Conservation (phyloP, 2,329 filamentous ascomycete species). For the Diplodia corticola region DNA sequence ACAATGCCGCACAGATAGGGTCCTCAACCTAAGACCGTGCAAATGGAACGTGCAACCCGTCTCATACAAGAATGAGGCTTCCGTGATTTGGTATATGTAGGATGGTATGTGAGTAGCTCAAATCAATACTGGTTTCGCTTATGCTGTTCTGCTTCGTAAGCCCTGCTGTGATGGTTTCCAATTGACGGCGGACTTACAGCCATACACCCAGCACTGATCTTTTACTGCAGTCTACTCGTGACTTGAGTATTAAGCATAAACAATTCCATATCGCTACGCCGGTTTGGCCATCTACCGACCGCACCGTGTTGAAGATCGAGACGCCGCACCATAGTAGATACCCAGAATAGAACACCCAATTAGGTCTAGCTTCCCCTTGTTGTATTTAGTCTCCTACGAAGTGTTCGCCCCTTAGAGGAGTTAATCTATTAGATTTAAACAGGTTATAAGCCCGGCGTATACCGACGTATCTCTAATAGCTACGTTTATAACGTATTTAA, state of each 20-base stretch:
- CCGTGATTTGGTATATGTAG: not conserved
- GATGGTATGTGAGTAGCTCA: not conserved
- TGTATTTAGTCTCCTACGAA: too few species aligned
- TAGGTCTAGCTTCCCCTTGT: too few species aligned
- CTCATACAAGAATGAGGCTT: not conserved
- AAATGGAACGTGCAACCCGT: not conserved
- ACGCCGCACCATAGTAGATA: too few species aligned
- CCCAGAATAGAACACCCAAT: too few species aligned
- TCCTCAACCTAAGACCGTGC: not conserved
- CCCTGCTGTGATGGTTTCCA: not conserved
- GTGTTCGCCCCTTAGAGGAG: too few species aligned
- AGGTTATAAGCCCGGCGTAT: too few species aligned
- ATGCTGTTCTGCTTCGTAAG: not conserved
- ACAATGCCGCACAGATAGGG: not conserved
- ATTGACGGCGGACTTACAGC: not conserved
- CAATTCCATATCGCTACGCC: not conserved
- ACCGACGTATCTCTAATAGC: too few species aligned
- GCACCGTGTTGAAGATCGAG: too few species aligned
- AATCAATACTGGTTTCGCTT: not conserved
- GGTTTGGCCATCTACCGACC: not conserved
- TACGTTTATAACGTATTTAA: too few species aligned
- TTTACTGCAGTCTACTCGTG: not conserved
- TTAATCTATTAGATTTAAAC: too few species aligned
- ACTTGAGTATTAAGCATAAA: not conserved
- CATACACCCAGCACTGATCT: not conserved